Conservation (phyloP, 2,329 filamentous ascomycete genomes). For the Camptophora hylomeconis region DNA sequence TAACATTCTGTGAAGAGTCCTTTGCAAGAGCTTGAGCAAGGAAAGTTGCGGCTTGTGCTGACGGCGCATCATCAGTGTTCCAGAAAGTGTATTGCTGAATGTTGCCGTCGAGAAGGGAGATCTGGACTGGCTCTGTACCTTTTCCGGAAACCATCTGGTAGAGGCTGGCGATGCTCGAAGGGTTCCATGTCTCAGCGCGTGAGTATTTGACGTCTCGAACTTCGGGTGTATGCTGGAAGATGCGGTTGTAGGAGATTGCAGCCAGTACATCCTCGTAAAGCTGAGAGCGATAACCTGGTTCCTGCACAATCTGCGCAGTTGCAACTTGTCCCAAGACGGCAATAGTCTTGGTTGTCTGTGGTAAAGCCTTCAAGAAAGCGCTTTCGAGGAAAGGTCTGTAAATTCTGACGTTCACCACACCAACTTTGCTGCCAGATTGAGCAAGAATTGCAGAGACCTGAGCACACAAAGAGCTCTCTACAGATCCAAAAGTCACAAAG, state of each 20-base stretch:
- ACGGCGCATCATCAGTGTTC: slow-evolving; percentile 66
- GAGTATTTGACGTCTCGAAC: slow-evolving; percentile 86
- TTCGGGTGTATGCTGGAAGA: slow-evolving; percentile 47
- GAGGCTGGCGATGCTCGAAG: slow-evolving; percentile 29
- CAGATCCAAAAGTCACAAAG: slow-evolving; percentile 81
- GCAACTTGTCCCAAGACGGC: slow-evolving; percentile 82
- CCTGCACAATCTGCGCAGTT: slow-evolving; percentile 58
- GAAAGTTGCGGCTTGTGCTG: slow-evolving; percentile 50
- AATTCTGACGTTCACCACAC: slow-evolving; percentile 79
- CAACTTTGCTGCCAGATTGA: slow-evolving; percentile 61
- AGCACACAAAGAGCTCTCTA: slow-evolving; percentile 73
- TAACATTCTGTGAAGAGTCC: slow-evolving; percentile 49
- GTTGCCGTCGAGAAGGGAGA: slow-evolving; percentile 31
- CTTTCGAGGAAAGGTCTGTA: slow-evolving; percentile 95
- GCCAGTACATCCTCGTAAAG: slow-evolving; percentile 88
- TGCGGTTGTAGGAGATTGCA: slow-evolving; percentile 64
- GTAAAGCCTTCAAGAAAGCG: slow-evolving; percentile 72
- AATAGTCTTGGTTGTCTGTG: slow-evolving; percentile 60
- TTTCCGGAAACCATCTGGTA: slow-evolving; percentile 34
- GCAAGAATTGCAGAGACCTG: slow-evolving; percentile 66
- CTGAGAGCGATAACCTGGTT: slow-evolving; percentile 65
- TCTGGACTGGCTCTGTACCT: slow-evolving; percentile 19
- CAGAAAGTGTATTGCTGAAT: slow-evolving; percentile 86
- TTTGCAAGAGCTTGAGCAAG: slow-evolving; percentile 47
- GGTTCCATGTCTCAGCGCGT: slow-evolving; percentile 53